Conservation (phyloP, 257 asterid species). For the Ballota nigra region DNA sequence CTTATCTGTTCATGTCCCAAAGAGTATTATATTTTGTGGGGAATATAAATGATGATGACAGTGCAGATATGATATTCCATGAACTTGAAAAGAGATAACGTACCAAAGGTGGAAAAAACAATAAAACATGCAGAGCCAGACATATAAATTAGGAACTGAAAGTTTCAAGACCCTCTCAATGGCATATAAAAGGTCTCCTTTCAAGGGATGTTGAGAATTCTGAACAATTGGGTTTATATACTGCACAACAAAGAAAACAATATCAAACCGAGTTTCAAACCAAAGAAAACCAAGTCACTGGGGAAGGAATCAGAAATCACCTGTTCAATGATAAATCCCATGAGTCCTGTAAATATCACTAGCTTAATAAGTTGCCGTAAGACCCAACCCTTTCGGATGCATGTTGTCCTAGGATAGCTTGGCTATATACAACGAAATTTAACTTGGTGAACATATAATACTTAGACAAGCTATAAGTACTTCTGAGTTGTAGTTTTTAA, state of each 20-base stretch:
- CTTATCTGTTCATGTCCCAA: not conserved
- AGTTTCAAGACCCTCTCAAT: constrained; percentile 96
- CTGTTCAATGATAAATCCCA: constrained; percentile 96
- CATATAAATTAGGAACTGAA: constrained; percentile 91
- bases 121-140: constrained; percentile 99
- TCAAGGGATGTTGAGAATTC: constrained; percentile 92
- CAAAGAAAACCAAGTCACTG: constrained; percentile 6
- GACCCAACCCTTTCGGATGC: constrained; percentile 95
- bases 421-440: constrained; percentile 48
- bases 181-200: constrained; percentile 82
- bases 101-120: constrained; percentile 97
- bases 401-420: constrained; percentile 85
- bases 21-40: not conserved
- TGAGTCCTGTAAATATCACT: constrained; percentile 81
- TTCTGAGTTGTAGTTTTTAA: not conserved
- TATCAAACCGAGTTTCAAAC: constrained; percentile 16
- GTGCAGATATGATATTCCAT: constrained; percentile 2
- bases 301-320: constrained; percentile 40
- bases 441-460: constrained; percentile 10
- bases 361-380: constrained; percentile 82
- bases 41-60: constrained; percentile 8
- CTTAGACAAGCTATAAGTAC: constrained; percentile 1
- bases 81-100: constrained; percentile 29
- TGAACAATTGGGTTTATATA: constrained; percentile 91
- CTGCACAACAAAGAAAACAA: constrained; percentile 51